phyloP scores from a whole-genome alignment of 331 rosid species.

The Rhamnella rubrinervis region DNA sequence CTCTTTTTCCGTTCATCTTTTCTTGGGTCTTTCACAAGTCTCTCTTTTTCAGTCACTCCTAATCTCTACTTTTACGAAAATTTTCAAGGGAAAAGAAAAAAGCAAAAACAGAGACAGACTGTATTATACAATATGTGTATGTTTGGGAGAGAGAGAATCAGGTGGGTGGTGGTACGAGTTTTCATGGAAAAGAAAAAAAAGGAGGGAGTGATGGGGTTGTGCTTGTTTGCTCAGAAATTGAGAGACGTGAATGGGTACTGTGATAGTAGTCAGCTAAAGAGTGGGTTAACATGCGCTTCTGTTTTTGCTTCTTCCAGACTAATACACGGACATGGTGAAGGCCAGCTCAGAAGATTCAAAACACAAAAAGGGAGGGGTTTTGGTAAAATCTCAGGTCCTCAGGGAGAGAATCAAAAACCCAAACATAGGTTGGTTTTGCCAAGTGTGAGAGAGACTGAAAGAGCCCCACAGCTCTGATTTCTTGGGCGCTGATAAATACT shows the following conservation, averaged over 20 bases:
- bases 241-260: conserved; percentile 22
- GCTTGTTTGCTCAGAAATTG: conserved; percentile 31
- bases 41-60: conserved; percentile 34
- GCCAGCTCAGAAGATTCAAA: neutral
- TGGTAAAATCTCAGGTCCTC: neutral
- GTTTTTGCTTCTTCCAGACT: conserved; percentile 13
- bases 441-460: neutral
- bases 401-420: conserved; percentile 16
- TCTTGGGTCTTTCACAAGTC: conserved; percentile 18
- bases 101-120: neutral
- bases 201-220: neutral
- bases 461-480: neutral
- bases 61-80: conserved; percentile 23
- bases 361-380: no score
- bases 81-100: conserved; percentile 18
- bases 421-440: neutral
- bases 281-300: neutral
- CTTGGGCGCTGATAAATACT: neutral
- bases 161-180: conserved; percentile 30
- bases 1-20: conserved; percentile 13
- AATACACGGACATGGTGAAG: conserved; percentile 22
- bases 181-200: conserved; percentile 31
- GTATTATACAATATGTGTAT: neutral
- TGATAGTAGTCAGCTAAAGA: neutral
- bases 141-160: conserved; percentile 21